A percentile compares a stretch with the other conserved stretches of the same genome.
Evolutionary conservation across 495 filamentous ascomycete species (phyloP).

Genomic region (Penicillium pancosmium): DNA sequence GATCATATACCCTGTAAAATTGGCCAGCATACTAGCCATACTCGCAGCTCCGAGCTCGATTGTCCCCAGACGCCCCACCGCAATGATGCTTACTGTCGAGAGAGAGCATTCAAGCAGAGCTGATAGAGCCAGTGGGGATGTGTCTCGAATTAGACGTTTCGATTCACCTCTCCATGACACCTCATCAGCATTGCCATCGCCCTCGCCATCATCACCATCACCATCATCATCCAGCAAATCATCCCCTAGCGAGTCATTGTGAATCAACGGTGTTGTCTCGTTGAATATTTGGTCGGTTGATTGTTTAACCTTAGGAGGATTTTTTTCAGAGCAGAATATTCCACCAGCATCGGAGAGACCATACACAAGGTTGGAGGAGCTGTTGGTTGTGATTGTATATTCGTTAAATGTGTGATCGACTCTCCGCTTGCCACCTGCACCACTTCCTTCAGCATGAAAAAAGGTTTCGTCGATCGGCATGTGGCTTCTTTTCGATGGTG

Average conservation of each 20-base stretch:
- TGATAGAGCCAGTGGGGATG: neutral
- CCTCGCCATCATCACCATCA: too few species aligned
- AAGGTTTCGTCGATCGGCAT: neutral
- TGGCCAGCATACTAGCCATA: constrained; percentile 2
- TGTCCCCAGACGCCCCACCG: neutral
- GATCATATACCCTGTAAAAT: constrained; percentile 2
- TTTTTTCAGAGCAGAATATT: neutral
- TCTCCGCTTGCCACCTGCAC: neutral
- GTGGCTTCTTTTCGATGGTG: neutral
- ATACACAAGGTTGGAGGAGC: neutral
- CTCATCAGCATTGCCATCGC: too few species aligned
- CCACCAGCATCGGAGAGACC: neutral
- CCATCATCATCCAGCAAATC: neutral
- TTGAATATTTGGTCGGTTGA: neutral
- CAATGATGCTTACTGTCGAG: neutral
- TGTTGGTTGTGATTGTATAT: neutral
- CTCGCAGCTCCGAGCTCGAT: constrained; percentile 3
- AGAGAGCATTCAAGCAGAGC: constrained; percentile 4
- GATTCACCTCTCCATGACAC: neutral
- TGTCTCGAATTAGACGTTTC: neutral
- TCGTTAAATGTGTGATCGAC: neutral
- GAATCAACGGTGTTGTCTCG: constrained; percentile 1
- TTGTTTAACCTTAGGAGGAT: neutral
- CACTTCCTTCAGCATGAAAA: neutral
- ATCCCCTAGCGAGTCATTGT: neutral